Conservation (phyloP, 2,329 filamentous ascomycete genomes). For the Aureobasidium lini region DNA sequence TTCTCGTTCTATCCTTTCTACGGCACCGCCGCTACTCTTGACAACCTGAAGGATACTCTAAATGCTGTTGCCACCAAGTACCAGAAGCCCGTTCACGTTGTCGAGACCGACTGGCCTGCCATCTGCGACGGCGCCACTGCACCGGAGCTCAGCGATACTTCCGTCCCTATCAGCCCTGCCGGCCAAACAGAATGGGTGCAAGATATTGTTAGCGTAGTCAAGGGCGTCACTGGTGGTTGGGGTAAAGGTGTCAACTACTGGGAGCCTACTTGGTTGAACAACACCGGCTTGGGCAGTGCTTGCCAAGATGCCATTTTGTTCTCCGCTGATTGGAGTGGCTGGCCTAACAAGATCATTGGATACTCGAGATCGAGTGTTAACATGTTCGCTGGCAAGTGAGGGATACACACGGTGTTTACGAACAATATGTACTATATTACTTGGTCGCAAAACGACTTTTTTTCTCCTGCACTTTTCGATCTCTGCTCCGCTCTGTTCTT, state of each 20-base stretch:
- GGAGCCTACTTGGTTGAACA: conserved; percentile 27
- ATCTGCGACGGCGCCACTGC: conserved; percentile 19
- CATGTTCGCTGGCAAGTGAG: conserved; percentile 19
- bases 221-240: conserved; percentile 17
- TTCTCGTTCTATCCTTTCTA: conserved; percentile 28
- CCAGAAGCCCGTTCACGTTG: conserved; percentile 25
- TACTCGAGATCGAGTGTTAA: conserved; percentile 25
- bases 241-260: conserved; percentile 27
- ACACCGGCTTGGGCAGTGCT: conserved; percentile 23
- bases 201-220: conserved; percentile 20
- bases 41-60: conserved; percentile 22
- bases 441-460: too few species aligned
- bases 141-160: conserved; percentile 21
- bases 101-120: conserved; percentile 27
- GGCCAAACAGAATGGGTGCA: conserved; percentile 25
- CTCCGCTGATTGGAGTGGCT: conserved; percentile 24
- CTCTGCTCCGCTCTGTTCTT: too few species aligned
- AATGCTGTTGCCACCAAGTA: conserved; percentile 24
- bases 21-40: conserved; percentile 25
- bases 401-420: too few species aligned
- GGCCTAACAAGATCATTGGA: conserved; percentile 19
- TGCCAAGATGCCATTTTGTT: conserved; percentile 26
- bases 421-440: too few species aligned
- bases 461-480: too few species aligned
- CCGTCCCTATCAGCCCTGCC: conserved; percentile 21